Evolutionary conservation across 2,329 filamentous ascomycete species (phyloP).

Genomic region (Tolypocladium ophioglossoides): DNA sequence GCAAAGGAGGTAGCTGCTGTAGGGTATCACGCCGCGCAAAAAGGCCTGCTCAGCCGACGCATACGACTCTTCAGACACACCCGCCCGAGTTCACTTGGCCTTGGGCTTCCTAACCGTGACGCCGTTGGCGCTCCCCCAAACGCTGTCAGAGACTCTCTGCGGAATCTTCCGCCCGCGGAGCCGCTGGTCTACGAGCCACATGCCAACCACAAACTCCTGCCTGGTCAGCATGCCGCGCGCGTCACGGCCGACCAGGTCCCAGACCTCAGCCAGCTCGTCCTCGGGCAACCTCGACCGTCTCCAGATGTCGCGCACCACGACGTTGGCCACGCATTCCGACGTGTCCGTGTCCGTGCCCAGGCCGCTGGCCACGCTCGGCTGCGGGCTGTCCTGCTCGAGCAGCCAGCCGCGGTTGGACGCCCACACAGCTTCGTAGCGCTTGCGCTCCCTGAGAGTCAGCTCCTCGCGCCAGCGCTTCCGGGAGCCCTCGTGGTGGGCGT

Average conservation of each 20-base stretch:
- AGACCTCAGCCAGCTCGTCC: slow-evolving; percentile 64
- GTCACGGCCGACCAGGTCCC: slow-evolving; percentile 59
- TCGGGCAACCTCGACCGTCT: slow-evolving; percentile 53
- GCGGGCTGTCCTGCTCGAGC: slow-evolving; percentile 16
- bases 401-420: slow-evolving; percentile 64
- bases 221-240: slow-evolving; percentile 45
- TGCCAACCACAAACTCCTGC: slow-evolving; percentile 70
- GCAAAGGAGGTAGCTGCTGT: not conserved
- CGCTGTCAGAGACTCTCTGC: slow-evolving; percentile 56
- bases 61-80: not conserved
- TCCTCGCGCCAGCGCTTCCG: slow-evolving; percentile 68
- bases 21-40: not conserved
- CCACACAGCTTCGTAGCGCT: slow-evolving; percentile 76
- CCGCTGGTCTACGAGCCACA: slow-evolving; percentile 75
- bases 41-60: not conserved
- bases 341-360: slow-evolving; percentile 15
- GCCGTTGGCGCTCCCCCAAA: slow-evolving; percentile 60
- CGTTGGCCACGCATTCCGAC: slow-evolving; percentile 48
- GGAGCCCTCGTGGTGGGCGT: slow-evolving; percentile 67
- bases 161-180: slow-evolving; percentile 73
- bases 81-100: slow-evolving; percentile 8
- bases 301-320: slow-evolving; percentile 71
- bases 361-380: slow-evolving; percentile 7
- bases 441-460: slow-evolving; percentile 61
- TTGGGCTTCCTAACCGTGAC: slow-evolving; percentile 26